Percentiles rank a stretch among this genome's conserved stretches.
phyloP scores from a whole-genome alignment of 192 early-diverging fungal species.

The Geranomyces michiganensis region DNA sequence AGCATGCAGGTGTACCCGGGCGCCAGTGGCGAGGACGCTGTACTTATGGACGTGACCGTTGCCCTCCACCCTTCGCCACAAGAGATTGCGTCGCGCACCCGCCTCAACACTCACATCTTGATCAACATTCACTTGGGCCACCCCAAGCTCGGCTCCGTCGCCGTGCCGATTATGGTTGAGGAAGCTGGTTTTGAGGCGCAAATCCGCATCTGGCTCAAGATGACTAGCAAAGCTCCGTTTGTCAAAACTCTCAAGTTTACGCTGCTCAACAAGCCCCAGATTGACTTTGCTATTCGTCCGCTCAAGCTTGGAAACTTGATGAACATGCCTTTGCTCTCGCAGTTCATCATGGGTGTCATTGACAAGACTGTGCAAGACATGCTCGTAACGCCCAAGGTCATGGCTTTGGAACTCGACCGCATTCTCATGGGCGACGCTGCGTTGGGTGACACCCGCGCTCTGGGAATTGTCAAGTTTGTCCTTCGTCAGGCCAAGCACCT shows the following conservation, averaged over 20 bases:
- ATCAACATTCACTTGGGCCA: slow-evolving; percentile 29
- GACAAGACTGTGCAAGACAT: slow-evolving; percentile 27
- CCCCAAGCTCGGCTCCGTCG: slow-evolving; percentile 29
- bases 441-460: slow-evolving; percentile 19
- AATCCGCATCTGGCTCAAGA: slow-evolving; percentile 24
- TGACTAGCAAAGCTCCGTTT: slow-evolving; percentile 28
- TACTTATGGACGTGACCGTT: slow-evolving; percentile 35
- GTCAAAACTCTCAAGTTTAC: slow-evolving; percentile 26
- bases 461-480: slow-evolving; percentile 36
- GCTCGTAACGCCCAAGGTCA: slow-evolving; percentile 32
- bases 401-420: slow-evolving; percentile 28
- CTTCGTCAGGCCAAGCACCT: slow-evolving; percentile 27
- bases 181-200: slow-evolving; percentile 34
- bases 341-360: slow-evolving; percentile 33
- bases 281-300: slow-evolving; percentile 31
- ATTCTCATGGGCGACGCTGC: slow-evolving; percentile 27
- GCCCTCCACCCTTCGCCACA: slow-evolving; percentile 34
- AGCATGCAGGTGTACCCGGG: slow-evolving; percentile 33
- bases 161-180: slow-evolving; percentile 34
- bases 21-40: slow-evolving; percentile 30
- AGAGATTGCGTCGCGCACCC: slow-evolving; percentile 24
- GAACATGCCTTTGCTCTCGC: slow-evolving; percentile 30
- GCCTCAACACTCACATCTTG: slow-evolving; percentile 34
- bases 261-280: slow-evolving; percentile 22
- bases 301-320: slow-evolving; percentile 34